Conservation (phyloP, 164 flowering plant species). For the Protea cynaroides region DNA sequence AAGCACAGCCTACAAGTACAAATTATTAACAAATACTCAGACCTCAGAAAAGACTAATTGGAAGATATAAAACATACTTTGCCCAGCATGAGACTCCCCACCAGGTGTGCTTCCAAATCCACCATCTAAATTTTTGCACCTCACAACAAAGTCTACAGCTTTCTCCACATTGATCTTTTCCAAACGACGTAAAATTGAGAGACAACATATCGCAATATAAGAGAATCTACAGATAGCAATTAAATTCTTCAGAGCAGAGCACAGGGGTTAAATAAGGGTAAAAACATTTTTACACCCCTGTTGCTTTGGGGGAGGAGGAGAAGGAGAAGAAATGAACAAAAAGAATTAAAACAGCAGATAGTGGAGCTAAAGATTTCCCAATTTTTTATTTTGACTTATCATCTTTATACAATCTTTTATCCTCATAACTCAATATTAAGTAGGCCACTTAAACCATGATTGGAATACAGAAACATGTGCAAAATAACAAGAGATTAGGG, state of each 20-base stretch:
- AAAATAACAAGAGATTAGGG: too few relatives aligned
- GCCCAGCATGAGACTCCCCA: conserved; percentile 93
- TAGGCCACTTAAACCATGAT: too few relatives aligned
- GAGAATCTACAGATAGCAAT: conserved; percentile 54
- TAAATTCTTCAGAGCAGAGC: not conserved
- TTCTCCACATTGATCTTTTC: conserved; percentile 76
- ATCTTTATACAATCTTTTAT: too few relatives aligned
- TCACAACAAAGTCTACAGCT: conserved; percentile 79
- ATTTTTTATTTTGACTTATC: too few relatives aligned
- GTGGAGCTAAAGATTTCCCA: too few relatives aligned
- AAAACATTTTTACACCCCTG: not conserved
- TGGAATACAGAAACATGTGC: too few relatives aligned
- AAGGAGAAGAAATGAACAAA: not conserved
- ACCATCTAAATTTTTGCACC: conserved; percentile 92
- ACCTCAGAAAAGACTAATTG: too few relatives aligned
- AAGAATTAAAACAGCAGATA: too few relatives aligned
- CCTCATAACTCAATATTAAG: too few relatives aligned
- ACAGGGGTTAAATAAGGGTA: not conserved
- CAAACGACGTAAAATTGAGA: conserved; percentile 51
- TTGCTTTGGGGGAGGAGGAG: not conserved
- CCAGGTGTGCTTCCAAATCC: conserved; percentile 99
- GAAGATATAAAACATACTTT: conserved; percentile 48
- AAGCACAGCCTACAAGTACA: too few relatives aligned
- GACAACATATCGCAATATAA: conserved; percentile 74
- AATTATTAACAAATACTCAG: too few relatives aligned